Percentiles rank a stretch among this genome's conserved stretches.
phyloP scores from a whole-genome alignment of 176 grass and related monocot genomes.

The Lolium perenne region DNA sequence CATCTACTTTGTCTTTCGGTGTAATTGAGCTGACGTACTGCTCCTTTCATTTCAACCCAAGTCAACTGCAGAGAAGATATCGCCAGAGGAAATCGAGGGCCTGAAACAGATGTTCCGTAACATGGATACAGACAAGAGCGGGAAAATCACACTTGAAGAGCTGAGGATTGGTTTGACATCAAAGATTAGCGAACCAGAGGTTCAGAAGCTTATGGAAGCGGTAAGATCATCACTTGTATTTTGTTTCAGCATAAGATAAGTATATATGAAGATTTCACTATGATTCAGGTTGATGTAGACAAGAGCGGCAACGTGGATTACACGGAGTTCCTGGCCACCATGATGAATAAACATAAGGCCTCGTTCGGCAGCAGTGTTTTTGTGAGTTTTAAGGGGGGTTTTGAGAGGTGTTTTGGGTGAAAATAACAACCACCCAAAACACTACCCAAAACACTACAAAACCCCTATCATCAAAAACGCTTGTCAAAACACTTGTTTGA shows the following conservation, averaged over 20 bases:
- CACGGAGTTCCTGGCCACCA: slow-evolving; percentile 74
- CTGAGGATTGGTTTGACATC: slow-evolving; percentile 67
- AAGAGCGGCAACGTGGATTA: slow-evolving; percentile 87
- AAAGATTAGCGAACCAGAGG: slow-evolving; percentile 57
- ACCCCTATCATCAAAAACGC: too few species aligned
- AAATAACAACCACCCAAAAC: too few species aligned
- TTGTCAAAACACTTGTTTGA: too few species aligned
- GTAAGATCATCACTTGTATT: slow-evolving; percentile 53
- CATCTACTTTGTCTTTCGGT: background rate
- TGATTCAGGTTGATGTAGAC: slow-evolving; percentile 81
- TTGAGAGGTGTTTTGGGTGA: too few species aligned
- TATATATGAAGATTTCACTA: background rate
- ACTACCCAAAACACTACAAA: too few species aligned
- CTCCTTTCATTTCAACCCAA: slow-evolving; percentile 36
- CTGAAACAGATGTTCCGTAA: slow-evolving; percentile 86
- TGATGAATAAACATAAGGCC: slow-evolving; percentile 89
- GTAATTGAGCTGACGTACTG: slow-evolving; percentile 5
- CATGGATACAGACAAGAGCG: slow-evolving; percentile 85
- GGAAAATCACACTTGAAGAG: slow-evolving; percentile 77
- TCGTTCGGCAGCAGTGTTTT: too few species aligned
- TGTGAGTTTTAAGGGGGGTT: too few species aligned
- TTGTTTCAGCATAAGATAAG: background rate
- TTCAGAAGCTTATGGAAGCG: slow-evolving; percentile 78
- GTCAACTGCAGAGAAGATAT: slow-evolving; percentile 71
- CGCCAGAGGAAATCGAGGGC: slow-evolving; percentile 68